These are phyloP conservation scores for Suillus tomentosus DNA, from an alignment of 768 basidiomycete species.

Conservation along the genomic window DNA sequence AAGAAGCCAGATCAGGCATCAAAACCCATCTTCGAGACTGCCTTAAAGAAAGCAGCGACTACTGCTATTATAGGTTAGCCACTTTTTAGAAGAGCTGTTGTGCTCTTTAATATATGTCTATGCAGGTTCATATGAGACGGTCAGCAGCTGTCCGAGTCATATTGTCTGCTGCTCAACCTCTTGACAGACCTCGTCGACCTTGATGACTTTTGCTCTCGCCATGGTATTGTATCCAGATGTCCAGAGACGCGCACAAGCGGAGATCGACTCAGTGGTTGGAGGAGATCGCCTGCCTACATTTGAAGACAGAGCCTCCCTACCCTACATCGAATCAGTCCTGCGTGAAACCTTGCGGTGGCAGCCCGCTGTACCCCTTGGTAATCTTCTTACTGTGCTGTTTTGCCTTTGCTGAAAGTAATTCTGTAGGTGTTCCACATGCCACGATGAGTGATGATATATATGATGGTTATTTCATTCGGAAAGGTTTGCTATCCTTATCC, in stretches of 20 bases:
- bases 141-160: constrained; percentile 4
- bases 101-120: background rate
- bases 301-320: background rate
- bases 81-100: background rate
- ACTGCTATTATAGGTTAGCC: constrained; percentile 21
- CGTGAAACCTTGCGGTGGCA: constrained; percentile 6
- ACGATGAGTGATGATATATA: constrained; percentile 38
- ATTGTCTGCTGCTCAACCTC: background rate
- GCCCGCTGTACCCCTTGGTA: background rate
- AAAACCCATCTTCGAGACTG: too few species aligned
- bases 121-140: constrained; percentile 25
- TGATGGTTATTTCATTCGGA: constrained; percentile 34
- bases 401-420: background rate
- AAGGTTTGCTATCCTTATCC: constrained; percentile 16
- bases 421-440: constrained; percentile 2
- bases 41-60: constrained; percentile 14
- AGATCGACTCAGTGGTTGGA: constrained; percentile 17
- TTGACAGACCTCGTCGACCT: constrained; percentile 14
- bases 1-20: constrained; percentile 11
- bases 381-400: background rate
- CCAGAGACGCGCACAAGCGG: constrained; percentile 19
- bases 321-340: constrained; percentile 2
- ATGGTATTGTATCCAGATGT: constrained; percentile 15
- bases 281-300: background rate
- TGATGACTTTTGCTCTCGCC: constrained; percentile 13